Evolutionary conservation across 257 asterid genomes (phyloP).

Genomic region (Scutellaria minor): DNA sequence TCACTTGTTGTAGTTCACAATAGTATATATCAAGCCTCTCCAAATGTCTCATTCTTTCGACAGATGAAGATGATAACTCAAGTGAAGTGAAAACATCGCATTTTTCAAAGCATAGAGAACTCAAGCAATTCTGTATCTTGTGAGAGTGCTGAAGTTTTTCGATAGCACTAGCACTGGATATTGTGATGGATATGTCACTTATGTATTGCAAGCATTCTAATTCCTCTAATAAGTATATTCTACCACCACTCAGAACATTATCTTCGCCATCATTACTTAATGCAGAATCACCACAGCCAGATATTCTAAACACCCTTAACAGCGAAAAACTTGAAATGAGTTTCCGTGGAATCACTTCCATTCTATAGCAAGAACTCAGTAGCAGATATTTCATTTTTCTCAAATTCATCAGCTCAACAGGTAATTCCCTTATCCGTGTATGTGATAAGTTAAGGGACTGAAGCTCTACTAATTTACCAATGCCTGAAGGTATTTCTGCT

Average conservation of each 20-base stretch:
- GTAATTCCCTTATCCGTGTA: constrained; percentile 36
- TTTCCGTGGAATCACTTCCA: constrained; percentile 34
- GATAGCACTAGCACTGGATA: constrained; percentile 19
- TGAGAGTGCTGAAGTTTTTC: constrained; percentile 29
- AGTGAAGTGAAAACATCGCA: constrained; percentile 27
- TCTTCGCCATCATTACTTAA: neutral
- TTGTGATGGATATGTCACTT: constrained; percentile 37
- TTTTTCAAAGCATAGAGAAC: constrained; percentile 34
- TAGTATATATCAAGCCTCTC: constrained; percentile 36
- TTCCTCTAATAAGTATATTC: constrained; percentile 31
- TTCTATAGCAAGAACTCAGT: constrained; percentile 25
- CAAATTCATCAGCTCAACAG: constrained; percentile 36
- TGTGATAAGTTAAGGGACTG: constrained; percentile 34
- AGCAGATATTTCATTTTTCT: constrained; percentile 36
- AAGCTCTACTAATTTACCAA: constrained; percentile 31
- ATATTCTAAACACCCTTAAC: constrained; percentile 36
- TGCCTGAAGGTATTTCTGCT: constrained; percentile 33
- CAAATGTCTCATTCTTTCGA: constrained; percentile 35
- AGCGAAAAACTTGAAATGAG: constrained; percentile 32
- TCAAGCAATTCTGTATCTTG: constrained; percentile 35
- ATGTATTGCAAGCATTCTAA: constrained; percentile 31
- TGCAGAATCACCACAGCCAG: constrained; percentile 24
- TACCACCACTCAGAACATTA: constrained; percentile 24
- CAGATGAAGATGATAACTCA: constrained; percentile 26
- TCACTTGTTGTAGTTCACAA: constrained; percentile 23